Evolutionary conservation across 495 filamentous ascomycete genomes (phyloP).

Genomic region (Tuber indicum): DNA sequence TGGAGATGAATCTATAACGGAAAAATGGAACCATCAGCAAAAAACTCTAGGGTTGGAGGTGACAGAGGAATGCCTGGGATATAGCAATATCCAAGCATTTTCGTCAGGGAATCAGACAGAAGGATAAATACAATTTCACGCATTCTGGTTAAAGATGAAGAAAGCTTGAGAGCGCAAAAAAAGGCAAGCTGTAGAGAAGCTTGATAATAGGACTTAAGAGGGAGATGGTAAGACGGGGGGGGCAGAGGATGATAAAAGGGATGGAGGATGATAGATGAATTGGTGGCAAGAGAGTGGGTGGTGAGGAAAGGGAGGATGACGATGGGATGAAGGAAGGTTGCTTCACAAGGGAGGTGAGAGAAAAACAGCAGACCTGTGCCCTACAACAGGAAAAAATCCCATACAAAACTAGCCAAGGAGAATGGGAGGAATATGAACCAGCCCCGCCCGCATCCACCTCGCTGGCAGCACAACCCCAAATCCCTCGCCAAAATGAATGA

Average conservation of each 20-base stretch:
- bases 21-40: constrained; percentile 28
- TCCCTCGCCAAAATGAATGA: background rate
- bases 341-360: background rate
- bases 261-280: constrained; percentile 6
- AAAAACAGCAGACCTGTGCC: constrained; percentile 3
- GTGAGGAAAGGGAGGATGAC: constrained; percentile 37
- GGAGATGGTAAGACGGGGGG: background rate
- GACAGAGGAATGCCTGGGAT: constrained; percentile 83
- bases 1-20: constrained; percentile 42
- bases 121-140: constrained; percentile 72
- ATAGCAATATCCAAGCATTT: constrained; percentile 43
- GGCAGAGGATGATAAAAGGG: background rate
- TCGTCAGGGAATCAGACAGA: constrained; percentile 11
- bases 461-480: background rate
- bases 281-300: background rate
- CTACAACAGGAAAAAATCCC: background rate
- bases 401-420: background rate
- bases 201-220: background rate
- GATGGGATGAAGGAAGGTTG: constrained; percentile 21
- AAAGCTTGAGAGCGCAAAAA: constrained; percentile 16
- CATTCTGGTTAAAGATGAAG: constrained; percentile 55
- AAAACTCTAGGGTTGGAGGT: constrained; percentile 22
- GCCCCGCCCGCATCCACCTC: background rate
- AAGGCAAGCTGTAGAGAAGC: background rate
- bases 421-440: background rate